A percentile compares a stretch with the other conserved stretches of the same genome.
phyloP scores from a whole-genome alignment of 2,329 filamentous ascomycete genomes.

The Mycogone perniciosa region DNA sequence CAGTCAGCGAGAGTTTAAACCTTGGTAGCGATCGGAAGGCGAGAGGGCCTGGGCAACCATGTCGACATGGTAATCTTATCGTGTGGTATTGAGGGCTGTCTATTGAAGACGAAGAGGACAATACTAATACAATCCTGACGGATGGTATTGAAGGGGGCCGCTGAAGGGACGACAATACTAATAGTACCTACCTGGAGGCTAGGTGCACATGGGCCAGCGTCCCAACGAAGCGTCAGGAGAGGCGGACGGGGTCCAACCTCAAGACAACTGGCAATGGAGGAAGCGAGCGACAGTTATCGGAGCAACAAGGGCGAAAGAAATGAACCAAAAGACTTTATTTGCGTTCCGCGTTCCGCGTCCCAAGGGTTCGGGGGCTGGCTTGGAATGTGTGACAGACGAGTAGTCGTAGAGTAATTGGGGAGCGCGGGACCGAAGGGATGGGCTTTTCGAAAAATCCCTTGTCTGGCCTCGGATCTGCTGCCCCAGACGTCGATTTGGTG shows the following conservation, averaged over 20 bases:
- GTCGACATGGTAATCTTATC: no score
- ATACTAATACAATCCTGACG: neutral
- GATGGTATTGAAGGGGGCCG: neutral
- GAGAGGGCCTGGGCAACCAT: no score
- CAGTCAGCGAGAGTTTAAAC: neutral
- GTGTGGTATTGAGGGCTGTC: neutral
- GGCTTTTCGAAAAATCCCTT: neutral
- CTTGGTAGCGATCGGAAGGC: neutral
- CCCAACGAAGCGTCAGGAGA: conserved; percentile 3
- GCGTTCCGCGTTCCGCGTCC: neutral
- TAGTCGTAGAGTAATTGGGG: conserved; percentile 9
- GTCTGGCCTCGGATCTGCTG: neutral
- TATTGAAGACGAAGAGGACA: neutral
- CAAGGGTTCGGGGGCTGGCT: no score
- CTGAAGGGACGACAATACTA: neutral
- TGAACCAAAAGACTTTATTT: conserved; percentile 1
- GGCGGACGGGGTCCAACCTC: conserved; percentile 5
- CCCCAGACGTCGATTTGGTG: no score
- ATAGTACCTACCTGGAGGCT: conserved; percentile 8
- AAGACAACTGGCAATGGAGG: neutral
- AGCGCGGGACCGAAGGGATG: conserved; percentile 10
- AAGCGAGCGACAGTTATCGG: conserved; percentile 1
- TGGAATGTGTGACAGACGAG: conserved; percentile 6
- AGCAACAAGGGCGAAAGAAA: conserved; percentile 5
- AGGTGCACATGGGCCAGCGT: conserved; percentile 9